Evolutionary conservation across 2,329 filamentous ascomycete genomes (phyloP).

Genomic region (Periconia sp.): DNA sequence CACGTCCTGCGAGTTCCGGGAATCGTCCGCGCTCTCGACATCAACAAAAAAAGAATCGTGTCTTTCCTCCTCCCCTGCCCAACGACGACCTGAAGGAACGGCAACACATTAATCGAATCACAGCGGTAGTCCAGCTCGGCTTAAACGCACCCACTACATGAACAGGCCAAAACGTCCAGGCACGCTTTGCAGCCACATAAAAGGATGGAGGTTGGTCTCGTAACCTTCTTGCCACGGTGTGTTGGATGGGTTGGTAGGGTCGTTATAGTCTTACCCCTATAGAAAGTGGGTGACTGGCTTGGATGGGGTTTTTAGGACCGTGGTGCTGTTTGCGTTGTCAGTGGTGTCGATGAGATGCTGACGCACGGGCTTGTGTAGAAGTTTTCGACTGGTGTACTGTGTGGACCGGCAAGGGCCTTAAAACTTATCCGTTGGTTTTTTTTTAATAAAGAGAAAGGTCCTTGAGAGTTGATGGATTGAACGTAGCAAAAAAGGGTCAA

Average conservation of each 20-base stretch:
- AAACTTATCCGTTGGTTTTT: no score
- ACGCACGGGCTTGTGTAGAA: neutral
- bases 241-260: neutral
- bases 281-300: neutral
- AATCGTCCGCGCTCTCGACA: constrained; percentile 42
- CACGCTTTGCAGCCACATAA: neutral
- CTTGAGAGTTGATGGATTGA: no score
- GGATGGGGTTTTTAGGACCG: neutral
- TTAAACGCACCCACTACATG: constrained; percentile 1
- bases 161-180: constrained; percentile 1
- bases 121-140: neutral
- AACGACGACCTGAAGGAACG: neutral
- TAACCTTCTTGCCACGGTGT: constrained; percentile 1
- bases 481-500: neutral
- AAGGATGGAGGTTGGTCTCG: neutral
- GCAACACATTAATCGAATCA: neutral
- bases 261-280: neutral
- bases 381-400: neutral
- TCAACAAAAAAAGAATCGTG: constrained; percentile 44
- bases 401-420: constrained; percentile 1
- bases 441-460: no score
- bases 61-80: neutral
- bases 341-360: neutral
- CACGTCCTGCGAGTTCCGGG: constrained; percentile 33
- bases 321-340: neutral